phyloP scores from a whole-genome alignment of 192 early-diverging fungal genomes.

The Glomus cerebriforme region DNA sequence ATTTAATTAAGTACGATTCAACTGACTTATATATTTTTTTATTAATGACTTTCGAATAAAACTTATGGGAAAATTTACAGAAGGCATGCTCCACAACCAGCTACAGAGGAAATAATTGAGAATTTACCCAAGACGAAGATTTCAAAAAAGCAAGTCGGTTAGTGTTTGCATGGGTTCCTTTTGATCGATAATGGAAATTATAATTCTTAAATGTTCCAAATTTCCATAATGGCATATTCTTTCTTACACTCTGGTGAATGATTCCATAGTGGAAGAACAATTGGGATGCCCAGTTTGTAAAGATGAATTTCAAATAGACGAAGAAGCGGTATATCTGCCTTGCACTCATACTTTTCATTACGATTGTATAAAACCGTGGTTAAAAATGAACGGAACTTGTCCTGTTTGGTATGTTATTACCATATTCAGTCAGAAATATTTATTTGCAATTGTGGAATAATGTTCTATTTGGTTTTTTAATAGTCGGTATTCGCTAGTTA shows the following conservation, averaged over 20 bases:
- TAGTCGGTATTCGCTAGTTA: conserved; percentile 29
- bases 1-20: no score
- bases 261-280: conserved; percentile 52
- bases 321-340: conserved; percentile 68
- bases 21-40: neutral
- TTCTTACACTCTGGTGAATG: neutral
- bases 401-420: conserved; percentile 72
- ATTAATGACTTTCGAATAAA: neutral
- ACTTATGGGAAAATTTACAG: conserved; percentile 35
- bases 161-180: conserved; percentile 13
- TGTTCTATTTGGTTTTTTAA: neutral
- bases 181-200: neutral
- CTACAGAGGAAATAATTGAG: conserved; percentile 74
- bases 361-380: conserved; percentile 88
- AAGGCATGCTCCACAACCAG: conserved; percentile 78
- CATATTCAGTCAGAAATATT: neutral
- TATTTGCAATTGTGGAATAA: neutral
- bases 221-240: neutral
- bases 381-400: conserved; percentile 92
- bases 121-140: conserved; percentile 60
- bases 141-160: conserved; percentile 54
- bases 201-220: neutral
- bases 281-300: conserved; percentile 87
- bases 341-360: conserved; percentile 92
- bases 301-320: conserved; percentile 77